Conservation (phyloP, 441 rosid species). For the Euphorbia celastroides region DNA sequence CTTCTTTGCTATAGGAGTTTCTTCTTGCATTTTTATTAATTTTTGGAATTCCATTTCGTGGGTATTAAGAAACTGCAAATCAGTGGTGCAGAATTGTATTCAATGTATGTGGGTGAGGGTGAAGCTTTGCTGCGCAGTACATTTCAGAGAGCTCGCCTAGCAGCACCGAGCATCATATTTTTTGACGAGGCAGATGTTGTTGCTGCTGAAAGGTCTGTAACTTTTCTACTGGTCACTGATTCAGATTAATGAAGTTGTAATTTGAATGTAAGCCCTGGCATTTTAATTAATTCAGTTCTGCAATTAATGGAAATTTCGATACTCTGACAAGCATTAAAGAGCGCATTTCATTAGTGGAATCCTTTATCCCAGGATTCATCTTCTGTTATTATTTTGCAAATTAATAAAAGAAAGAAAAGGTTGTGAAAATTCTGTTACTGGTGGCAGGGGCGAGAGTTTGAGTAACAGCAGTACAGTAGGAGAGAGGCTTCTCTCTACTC, state of each 20-base stretch:
- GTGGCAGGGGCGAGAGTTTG: conserved; percentile 61
- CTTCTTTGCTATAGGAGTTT: not conserved
- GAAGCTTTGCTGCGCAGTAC: conserved; percentile 86
- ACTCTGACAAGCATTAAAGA: not conserved
- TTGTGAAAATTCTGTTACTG: conserved; percentile 7
- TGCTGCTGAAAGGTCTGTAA: conserved; percentile 67
- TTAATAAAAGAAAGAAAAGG: not conserved
- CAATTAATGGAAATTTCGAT: too few relatives aligned
- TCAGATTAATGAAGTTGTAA: too few relatives aligned
- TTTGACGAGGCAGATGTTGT: conserved; percentile 92
- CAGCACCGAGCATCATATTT: conserved; percentile 91
- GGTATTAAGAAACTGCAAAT: conserved; percentile 11
- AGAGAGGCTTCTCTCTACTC: conserved; percentile 87
- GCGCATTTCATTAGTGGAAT: not conserved
- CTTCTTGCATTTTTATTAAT: not conserved
- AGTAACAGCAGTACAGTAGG: conserved; percentile 61
- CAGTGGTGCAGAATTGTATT: conserved; percentile 92
- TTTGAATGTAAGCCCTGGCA: not conserved
- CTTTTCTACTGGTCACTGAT: not conserved
- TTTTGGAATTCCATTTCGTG: conserved; percentile 3
- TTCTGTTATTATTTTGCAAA: too few relatives aligned
- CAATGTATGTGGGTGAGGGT: conserved; percentile 98
- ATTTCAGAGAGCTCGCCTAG: conserved; percentile 85
- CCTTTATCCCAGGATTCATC: too few relatives aligned
- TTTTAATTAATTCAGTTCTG: too few relatives aligned